Evolutionary conservation across 352 stramenopile species (phyloP), one percentile per base, ranked within the genome.

Genomic region (Phytophthora pini): DNA sequence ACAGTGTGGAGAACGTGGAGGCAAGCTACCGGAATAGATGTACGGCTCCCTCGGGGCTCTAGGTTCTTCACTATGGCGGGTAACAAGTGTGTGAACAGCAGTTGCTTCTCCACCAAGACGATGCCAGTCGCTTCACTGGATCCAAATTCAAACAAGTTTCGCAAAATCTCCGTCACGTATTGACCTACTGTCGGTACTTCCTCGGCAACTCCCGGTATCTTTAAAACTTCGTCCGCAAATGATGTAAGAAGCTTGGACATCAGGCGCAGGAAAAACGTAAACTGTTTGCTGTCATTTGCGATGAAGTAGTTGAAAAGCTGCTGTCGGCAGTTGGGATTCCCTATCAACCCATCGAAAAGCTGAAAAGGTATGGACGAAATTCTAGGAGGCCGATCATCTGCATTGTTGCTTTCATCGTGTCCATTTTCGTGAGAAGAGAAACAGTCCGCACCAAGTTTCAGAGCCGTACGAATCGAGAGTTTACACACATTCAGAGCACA

Each of bases 371-470:
- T 66, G 13, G 82, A 49, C 11, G 72, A 70, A 38, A 92, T 79
- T 38, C 34, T 44, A 29, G 32, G 22, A 0, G 61, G 57, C 27
- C 57, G 48, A n/a, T 64, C 68, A 24, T 57, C 65, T 31, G 17
- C 61, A n/a, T 67, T 60, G 15, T 74, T 69, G 24, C 36, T 60
- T 26, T 70, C 58, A 27, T 74, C 70, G n/a, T 77, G 61, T 17
- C 47, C 56, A 26, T 52, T 48, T 43, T 75, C 67, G 32, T 61
- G 55, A 1, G 68, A 59, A 2, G 74, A 79, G 39, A 91, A 88
- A 29, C 80, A 93, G 46, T 90, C 78, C 0, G 80, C 82, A 15
- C 82, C 77, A 55, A 94, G 75, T 55, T 91, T 87, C 9, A 93
- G 24, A 13, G 86, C 80, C 20, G 73, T 88, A 53, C 79, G 82